These are phyloP conservation scores for Eremochloa ophiuroides DNA, from an alignment of 176 grass and related monocot genomes.

Conservation along the genomic window DNA sequence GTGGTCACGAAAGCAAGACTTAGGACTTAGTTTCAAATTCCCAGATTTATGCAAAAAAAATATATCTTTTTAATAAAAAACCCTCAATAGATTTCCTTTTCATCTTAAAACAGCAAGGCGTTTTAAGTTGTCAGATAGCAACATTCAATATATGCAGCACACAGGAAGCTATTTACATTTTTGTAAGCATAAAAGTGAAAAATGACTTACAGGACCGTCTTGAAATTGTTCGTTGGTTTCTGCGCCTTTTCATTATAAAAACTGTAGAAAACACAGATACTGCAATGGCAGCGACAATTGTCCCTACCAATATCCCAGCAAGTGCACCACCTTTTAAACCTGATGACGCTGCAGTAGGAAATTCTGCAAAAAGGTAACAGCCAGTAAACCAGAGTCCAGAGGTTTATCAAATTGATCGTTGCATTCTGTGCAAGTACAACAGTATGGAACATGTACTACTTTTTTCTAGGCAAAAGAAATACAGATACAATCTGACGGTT, in stretches of 20 bases:
- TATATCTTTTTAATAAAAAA: neutral
- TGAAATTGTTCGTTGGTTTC: slow-evolving; percentile 24
- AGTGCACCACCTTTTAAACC: slow-evolving; percentile 63
- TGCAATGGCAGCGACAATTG: slow-evolving; percentile 45
- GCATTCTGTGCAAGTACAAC: neutral
- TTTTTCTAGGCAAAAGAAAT: slow-evolving; percentile 9
- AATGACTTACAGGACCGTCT: slow-evolving; percentile 64
- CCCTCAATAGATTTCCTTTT: neutral
- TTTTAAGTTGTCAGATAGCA: neutral
- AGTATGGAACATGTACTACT: neutral
- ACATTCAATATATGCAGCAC: slow-evolving; percentile 16
- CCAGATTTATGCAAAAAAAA: neutral
- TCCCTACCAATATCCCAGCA: slow-evolving; percentile 53
- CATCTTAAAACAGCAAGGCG: neutral
- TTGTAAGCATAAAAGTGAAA: neutral
- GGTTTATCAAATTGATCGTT: neutral
- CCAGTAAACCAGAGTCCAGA: neutral
- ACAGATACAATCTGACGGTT: neutral
- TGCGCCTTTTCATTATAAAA: slow-evolving; percentile 66
- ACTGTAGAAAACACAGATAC: slow-evolving; percentile 53
- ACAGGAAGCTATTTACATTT: neutral
- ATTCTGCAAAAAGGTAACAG: slow-evolving; percentile 28
- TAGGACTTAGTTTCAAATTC: neutral
- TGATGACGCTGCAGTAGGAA: slow-evolving; percentile 25
- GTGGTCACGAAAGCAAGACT: slow-evolving; percentile 2